Evolutionary conservation across 148 eudicot genomes (phyloP), one percentile per base, ranked within the genome.

Genomic region (Rhododendron williamsianum): DNA sequence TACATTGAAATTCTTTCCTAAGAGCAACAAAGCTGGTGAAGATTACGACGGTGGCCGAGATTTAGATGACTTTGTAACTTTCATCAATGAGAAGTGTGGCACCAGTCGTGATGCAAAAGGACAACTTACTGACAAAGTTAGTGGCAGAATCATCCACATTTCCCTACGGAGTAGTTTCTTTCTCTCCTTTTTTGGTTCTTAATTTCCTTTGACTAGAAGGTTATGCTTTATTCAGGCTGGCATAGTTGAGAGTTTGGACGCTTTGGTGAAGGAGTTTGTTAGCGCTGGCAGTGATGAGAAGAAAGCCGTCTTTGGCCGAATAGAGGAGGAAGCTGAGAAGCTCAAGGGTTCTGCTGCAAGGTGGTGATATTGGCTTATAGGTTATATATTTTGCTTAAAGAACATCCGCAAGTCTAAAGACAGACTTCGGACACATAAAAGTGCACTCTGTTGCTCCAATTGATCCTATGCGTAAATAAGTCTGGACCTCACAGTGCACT

Each of bases 11-110:
- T 97, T 95, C 88, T 97, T 97, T 91, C 98, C 99, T 25, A 94
- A 95, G 91, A 89, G 84, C 90, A 97, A 97, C 85, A 97, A 97
- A 88, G 98, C 92, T 76, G 99, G 99, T 89, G 99, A 97, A 92
- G 99, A 95, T 69, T 97, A 95, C 84, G 94, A 94, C 4, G 98
- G 98, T 87, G 98, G 96, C 45, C 90, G 98, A 58, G 99, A 97
- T 49, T 30, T 93, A 82, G 96, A 93, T 56, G 98, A 92, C 87
- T 97, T 95, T 84, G 98, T 95, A 54, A 91, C 83, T 82, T 93
- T 97, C 86, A 92, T 97, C 82, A 97, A 95, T 82, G 98, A 95
- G 91, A 95, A 92, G 89, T 88, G 89, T 89, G 99, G 96, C 78
- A 94, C 98, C 69, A 94, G 92, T 84, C 98, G 99, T 85, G 98